phyloP scores from a whole-genome alignment of 805 yeast species.

The Vanderwaltozyma yarrowii region DNA sequence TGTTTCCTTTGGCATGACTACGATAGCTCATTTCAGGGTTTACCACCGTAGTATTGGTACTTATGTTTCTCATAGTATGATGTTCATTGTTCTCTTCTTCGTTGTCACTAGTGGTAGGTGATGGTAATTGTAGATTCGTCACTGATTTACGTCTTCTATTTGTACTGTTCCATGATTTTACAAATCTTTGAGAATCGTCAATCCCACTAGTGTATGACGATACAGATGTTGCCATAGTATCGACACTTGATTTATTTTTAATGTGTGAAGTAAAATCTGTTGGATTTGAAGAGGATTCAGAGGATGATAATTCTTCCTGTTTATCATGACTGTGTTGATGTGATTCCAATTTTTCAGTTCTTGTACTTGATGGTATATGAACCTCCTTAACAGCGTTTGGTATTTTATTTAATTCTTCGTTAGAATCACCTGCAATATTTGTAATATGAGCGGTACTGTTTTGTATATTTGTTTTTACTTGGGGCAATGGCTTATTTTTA shows the following conservation, averaged over 20 bases:
- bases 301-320: conserved; percentile 10
- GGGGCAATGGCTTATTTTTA: background rate
- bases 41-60: conserved; percentile 8
- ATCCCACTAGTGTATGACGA: conserved; percentile 26
- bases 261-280: conserved; percentile 25
- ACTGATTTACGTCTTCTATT: conserved; percentile 26
- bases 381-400: no score
- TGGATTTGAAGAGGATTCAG: conserved; percentile 23
- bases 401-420: background rate
- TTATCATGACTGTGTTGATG: background rate
- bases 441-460: background rate
- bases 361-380: background rate
- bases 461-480: background rate
- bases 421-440: background rate
- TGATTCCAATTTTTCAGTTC: background rate
- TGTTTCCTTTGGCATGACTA: background rate
- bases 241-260: conserved; percentile 21
- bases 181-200: conserved; percentile 27
- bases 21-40: conserved; percentile 4
- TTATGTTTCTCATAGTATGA: background rate
- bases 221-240: conserved; percentile 27
- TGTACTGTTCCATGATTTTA: conserved; percentile 28
- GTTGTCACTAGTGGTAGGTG: conserved; percentile 1
- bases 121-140: conserved; percentile 6
- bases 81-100: background rate